Evolutionary conservation across 139 green algal species (phyloP).

Genomic region (Yamagishiella unicocca): DNA sequence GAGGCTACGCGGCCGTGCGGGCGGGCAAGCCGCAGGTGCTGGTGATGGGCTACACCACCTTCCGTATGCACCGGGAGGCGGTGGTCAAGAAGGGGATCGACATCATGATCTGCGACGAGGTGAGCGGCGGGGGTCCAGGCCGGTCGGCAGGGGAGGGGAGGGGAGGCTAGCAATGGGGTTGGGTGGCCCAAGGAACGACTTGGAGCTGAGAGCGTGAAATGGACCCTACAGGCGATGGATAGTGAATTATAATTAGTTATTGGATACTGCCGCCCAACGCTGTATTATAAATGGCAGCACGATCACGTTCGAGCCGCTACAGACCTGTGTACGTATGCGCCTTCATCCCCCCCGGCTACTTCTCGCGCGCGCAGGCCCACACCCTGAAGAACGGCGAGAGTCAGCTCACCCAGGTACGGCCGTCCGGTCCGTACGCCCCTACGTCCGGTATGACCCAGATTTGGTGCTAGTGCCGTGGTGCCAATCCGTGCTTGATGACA

Average conservation of each 20-base stretch:
- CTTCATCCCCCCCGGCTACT: neutral
- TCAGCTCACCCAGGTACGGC: conserved; percentile 79
- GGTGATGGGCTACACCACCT: conserved; percentile 57
- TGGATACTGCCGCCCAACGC: too few relatives aligned
- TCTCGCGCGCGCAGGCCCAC: conserved; percentile 73
- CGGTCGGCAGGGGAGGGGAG: neutral
- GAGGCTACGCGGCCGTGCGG: conserved; percentile 1
- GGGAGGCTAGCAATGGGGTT: neutral
- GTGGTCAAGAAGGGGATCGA: conserved; percentile 49
- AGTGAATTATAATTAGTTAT: too few relatives aligned
- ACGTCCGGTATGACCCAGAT: too few relatives aligned
- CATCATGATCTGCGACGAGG: conserved; percentile 66
- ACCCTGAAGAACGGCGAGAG: conserved; percentile 94
- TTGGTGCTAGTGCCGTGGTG: too few relatives aligned
- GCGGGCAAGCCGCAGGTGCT: conserved; percentile 54
- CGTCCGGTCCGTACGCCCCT: too few relatives aligned
- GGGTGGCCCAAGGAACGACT: too few relatives aligned
- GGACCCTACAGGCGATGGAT: too few relatives aligned
- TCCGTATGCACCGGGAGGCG: conserved; percentile 48
- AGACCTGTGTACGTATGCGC: too few relatives aligned
- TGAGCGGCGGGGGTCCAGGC: neutral
- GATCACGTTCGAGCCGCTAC: too few relatives aligned
- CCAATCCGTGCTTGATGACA: too few relatives aligned
- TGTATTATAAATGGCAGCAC: too few relatives aligned
- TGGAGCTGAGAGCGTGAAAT: too few relatives aligned